Conservation (phyloP, 129 eudicot species). For the Glebionis coronaria region DNA sequence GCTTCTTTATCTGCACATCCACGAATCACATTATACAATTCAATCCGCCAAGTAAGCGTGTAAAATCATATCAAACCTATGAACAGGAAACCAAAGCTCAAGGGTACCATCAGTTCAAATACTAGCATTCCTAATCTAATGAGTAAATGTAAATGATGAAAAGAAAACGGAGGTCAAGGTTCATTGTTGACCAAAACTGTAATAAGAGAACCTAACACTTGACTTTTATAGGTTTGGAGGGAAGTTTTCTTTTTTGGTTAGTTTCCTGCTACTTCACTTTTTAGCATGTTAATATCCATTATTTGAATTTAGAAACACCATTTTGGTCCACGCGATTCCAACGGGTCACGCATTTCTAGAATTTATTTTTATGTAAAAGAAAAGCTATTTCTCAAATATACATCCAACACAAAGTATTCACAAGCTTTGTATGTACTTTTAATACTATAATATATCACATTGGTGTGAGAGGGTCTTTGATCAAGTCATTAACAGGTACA, state of each 20-base stretch:
- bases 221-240: background rate
- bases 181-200: no score
- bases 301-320: background rate
- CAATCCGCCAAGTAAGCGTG: no score
- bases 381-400: no score
- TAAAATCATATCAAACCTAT: slow-evolving; percentile 9
- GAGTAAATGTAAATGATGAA: background rate
- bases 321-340: slow-evolving; percentile 5
- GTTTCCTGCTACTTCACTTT: background rate
- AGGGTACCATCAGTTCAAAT: no score
- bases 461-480: no score
- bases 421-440: no score
- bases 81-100: background rate
- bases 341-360: background rate
- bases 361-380: no score
- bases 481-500: background rate
- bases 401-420: no score
- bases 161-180: background rate
- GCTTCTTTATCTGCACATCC: slow-evolving; percentile 79
- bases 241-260: background rate
- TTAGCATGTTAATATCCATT: background rate
- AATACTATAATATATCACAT: no score
- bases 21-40: background rate
- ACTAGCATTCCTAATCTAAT: no score
- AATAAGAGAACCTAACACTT: no score